A percentile compares a stretch with the other conserved stretches of the same genome.
Evolutionary conservation across 208 protist species (phyloP).

Genomic region (Trypanosoma lewisi): DNA sequence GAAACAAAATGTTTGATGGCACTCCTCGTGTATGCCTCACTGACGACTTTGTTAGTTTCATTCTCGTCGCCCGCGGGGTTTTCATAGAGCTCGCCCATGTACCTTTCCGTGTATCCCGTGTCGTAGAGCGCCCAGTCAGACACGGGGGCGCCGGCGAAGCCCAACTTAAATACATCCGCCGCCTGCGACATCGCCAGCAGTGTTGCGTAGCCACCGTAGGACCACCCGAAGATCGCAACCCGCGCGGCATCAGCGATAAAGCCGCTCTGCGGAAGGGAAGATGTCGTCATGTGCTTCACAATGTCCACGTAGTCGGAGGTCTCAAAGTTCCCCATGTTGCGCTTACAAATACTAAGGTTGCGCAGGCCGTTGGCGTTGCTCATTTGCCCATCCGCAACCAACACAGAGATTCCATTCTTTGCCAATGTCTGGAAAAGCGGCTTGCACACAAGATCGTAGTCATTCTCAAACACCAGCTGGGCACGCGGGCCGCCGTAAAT

Average conservation of each 20-base stretch:
- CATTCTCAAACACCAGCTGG: conserved; percentile 76
- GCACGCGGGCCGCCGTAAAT: conserved; percentile 88
- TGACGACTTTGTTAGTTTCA: conserved; percentile 14
- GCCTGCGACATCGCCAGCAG: conserved; percentile 84
- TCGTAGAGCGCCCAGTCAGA: conserved; percentile 89
- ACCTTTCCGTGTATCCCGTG: conserved; percentile 89
- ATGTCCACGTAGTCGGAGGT: conserved; percentile 81
- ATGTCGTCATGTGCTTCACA: conserved; percentile 41
- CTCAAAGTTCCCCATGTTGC: conserved; percentile 83
- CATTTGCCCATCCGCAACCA: conserved; percentile 85
- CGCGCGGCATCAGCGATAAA: conserved; percentile 63
- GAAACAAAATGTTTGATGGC: conserved; percentile 57
- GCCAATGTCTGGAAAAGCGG: conserved; percentile 62
- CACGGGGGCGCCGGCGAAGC: conserved; percentile 82
- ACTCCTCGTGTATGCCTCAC: conserved; percentile 57
- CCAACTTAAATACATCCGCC: conserved; percentile 74
- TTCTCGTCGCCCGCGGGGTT: conserved; percentile 9
- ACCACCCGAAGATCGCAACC: conserved; percentile 87
- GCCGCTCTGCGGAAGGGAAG: conserved; percentile 20
- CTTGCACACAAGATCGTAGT: conserved; percentile 48
- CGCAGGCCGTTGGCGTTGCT: conserved; percentile 82
- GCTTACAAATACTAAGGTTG: conserved; percentile 76
- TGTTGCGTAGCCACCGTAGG: conserved; percentile 88
- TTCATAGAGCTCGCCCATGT: conserved; percentile 72
- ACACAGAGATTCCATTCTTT: conserved; percentile 70